These are phyloP conservation scores for Pseudogymnoascus sp. DNA, from an alignment of 2,329 filamentous ascomycete genomes.

Conservation along the genomic window DNA sequence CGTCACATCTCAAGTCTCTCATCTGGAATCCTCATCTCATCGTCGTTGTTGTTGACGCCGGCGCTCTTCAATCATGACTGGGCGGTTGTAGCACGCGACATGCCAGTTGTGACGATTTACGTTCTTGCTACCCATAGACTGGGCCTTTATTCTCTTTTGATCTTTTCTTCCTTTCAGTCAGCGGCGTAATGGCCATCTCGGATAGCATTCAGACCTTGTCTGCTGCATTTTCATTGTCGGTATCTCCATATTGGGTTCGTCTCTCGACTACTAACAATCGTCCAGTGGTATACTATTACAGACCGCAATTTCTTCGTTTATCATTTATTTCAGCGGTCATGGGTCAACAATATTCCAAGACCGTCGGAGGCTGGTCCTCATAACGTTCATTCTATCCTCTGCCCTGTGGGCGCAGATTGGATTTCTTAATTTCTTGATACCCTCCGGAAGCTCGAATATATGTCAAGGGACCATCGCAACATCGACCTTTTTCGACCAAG, in stretches of 20 bases:
- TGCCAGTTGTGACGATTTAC: conserved; percentile 12
- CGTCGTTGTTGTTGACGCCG: conserved; percentile 18
- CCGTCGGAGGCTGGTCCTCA: conserved; percentile 31
- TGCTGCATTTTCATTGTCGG: conserved; percentile 28
- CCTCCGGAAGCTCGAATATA: conserved; percentile 13
- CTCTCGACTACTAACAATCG: conserved; percentile 13
- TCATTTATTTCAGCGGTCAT: conserved; percentile 25
- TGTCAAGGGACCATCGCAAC: conserved; percentile 25
- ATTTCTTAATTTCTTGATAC: conserved; percentile 25
- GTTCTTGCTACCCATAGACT: conserved; percentile 24
- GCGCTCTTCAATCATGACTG: conserved; percentile 19
- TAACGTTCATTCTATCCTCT: conserved; percentile 27
- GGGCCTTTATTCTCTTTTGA: conserved; percentile 21
- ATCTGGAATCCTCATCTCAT: conserved; percentile 8
- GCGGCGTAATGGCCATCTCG: conserved; percentile 23
- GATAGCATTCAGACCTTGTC: conserved; percentile 25
- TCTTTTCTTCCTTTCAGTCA: conserved; percentile 15
- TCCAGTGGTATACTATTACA: conserved; percentile 27
- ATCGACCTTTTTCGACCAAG: conserved; percentile 26
- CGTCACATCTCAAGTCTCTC: conserved; percentile 1
- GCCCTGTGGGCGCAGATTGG: conserved; percentile 24
- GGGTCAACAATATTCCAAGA: conserved; percentile 25
- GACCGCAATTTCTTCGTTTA: conserved; percentile 23
- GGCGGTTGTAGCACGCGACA: conserved; percentile 19
- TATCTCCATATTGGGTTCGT: conserved; percentile 8